phyloP scores from a whole-genome alignment of 2,329 filamentous ascomycete genomes.

The Ophiocordyceps camponoti-leonardi region DNA sequence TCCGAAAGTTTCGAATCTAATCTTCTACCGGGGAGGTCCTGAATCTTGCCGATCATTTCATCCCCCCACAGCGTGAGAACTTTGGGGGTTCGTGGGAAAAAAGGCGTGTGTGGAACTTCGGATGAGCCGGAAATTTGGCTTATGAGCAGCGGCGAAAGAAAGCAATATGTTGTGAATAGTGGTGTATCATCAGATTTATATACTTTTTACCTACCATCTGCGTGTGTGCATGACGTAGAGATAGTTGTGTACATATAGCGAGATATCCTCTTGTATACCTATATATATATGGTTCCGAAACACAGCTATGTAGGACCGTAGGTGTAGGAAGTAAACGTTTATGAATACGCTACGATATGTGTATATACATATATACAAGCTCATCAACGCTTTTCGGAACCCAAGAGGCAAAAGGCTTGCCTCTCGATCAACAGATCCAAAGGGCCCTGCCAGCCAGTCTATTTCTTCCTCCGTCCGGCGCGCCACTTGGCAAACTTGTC shows the following conservation, averaged over 20 bases:
- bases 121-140: not conserved
- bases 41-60: no score
- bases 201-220: not conserved
- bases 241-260: not conserved
- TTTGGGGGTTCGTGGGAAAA: no score
- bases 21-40: not conserved
- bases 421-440: not conserved
- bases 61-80: no score
- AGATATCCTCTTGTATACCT: not conserved
- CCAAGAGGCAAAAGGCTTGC: not conserved
- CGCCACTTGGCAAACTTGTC: constrained; percentile 63
- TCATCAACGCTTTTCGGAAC: not conserved
- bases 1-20: not conserved
- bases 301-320: no score
- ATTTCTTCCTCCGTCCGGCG: not conserved
- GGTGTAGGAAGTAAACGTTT: no score
- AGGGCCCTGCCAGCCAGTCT: not conserved
- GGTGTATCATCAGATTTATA: not conserved
- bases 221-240: not conserved
- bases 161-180: not conserved
- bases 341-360: no score
- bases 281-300: not conserved
- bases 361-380: no score
- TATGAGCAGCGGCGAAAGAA: not conserved
- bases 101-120: not conserved